These are phyloP conservation scores for Puccinia brachypodii DNA, from an alignment of 1,284 basidiomycete species.

Conservation along the genomic window DNA sequence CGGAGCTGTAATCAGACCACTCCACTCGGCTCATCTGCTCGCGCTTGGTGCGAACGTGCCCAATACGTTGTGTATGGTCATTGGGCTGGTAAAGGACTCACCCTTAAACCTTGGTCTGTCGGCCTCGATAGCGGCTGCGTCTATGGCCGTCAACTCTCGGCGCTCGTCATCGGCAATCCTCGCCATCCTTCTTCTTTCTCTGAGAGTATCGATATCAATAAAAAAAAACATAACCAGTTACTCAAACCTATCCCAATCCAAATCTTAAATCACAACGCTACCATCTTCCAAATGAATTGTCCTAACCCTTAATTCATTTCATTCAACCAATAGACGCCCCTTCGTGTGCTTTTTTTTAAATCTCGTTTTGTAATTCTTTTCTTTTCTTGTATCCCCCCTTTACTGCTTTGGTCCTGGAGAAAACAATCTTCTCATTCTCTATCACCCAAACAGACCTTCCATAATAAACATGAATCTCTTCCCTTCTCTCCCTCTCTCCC, in stretches of 20 bases:
- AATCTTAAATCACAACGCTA: slow-evolving; percentile 7
- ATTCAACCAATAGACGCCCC: background rate
- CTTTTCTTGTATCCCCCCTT: too few species aligned
- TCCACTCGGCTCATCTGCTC: background rate
- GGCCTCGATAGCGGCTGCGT: slow-evolving; percentile 43
- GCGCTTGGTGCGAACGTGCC: background rate
- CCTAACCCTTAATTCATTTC: background rate
- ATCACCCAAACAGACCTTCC: too few species aligned
- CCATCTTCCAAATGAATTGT: slow-evolving; percentile 9
- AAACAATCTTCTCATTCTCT: too few species aligned
- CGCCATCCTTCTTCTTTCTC: too few species aligned
- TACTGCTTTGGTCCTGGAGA: too few species aligned
- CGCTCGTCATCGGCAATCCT: slow-evolving; percentile 23
- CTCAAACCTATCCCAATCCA: slow-evolving; percentile 5
- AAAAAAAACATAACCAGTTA: background rate
- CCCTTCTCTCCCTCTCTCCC: too few species aligned
- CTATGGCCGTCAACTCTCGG: slow-evolving; percentile 25
- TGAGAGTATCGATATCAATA: too few species aligned
- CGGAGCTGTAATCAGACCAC: background rate
- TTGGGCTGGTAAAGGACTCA: slow-evolving; percentile 47
- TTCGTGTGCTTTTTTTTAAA: too few species aligned
- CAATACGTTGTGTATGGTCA: slow-evolving; percentile 40
- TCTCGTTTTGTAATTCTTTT: too few species aligned
- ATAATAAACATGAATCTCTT: too few species aligned
- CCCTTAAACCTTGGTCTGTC: slow-evolving; percentile 24